Conservation (phyloP, 2,329 filamentous ascomycete species). For the Xylariaceae sp. region DNA sequence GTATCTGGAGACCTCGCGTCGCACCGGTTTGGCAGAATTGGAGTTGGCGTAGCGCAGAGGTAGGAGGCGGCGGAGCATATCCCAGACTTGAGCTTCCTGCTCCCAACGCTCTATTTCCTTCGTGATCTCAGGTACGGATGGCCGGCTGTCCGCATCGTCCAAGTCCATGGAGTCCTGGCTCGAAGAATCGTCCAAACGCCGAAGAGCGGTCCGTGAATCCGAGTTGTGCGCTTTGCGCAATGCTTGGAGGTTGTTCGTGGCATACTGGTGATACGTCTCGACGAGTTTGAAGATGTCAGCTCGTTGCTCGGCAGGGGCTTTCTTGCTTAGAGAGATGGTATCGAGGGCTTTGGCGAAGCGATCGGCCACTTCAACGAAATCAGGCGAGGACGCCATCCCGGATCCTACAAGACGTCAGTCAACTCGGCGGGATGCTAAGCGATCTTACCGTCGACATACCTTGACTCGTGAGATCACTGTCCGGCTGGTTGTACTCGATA, state of each 20-base stretch:
- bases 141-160: slow-evolving; percentile 43
- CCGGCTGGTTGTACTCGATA: slow-evolving; percentile 16
- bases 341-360: slow-evolving; percentile 80
- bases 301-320: slow-evolving; percentile 50
- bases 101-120: slow-evolving; percentile 62
- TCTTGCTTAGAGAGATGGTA: slow-evolving; percentile 55
- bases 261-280: slow-evolving; percentile 57
- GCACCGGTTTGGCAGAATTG: slow-evolving; percentile 32
- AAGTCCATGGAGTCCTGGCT: slow-evolving; percentile 50
- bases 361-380: slow-evolving; percentile 65
- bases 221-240: slow-evolving; percentile 40
- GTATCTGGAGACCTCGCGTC: slow-evolving; percentile 31
- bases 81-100: slow-evolving; percentile 85
- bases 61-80: slow-evolving; percentile 70
- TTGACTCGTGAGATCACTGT: slow-evolving; percentile 19
- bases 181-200: slow-evolving; percentile 32
- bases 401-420: slow-evolving; percentile 17
- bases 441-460: slow-evolving; percentile 15
- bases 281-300: slow-evolving; percentile 64
- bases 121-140: slow-evolving; percentile 25
- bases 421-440: neutral
- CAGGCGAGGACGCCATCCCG: slow-evolving; percentile 19
- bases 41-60: slow-evolving; percentile 56
- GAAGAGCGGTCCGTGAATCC: slow-evolving; percentile 29
- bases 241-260: slow-evolving; percentile 40